Conservation (phyloP, 192 early-diverging fungal species). For the Coemansia sp. region DNA sequence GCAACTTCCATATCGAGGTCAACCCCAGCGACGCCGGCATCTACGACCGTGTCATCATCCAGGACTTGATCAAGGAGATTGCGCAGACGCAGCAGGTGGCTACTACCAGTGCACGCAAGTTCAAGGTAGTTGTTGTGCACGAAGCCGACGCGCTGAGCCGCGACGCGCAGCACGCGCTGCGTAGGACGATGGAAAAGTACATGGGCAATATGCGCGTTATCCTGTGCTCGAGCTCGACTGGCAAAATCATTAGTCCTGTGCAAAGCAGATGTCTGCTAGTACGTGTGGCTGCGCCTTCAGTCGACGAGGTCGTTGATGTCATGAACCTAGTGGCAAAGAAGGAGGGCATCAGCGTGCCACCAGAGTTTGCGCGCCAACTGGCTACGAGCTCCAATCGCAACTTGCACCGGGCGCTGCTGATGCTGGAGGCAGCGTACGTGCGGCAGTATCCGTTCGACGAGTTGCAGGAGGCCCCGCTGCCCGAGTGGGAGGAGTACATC, state of each 20-base stretch:
- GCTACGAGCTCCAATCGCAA: slow-evolving; percentile 76
- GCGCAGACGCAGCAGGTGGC: slow-evolving; percentile 96
- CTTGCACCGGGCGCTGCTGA: slow-evolving; percentile 84
- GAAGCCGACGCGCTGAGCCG: slow-evolving; percentile 87
- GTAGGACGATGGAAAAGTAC: slow-evolving; percentile 99
- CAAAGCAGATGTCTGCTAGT: slow-evolving; percentile 88
- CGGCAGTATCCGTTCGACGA: slow-evolving; percentile 62
- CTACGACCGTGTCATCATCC: slow-evolving; percentile 88
- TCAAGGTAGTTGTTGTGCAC: slow-evolving; percentile 95
- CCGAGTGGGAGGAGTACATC: slow-evolving; percentile 90
- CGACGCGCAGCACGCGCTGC: slow-evolving; percentile 92
- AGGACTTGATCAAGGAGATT: slow-evolving; percentile 94
- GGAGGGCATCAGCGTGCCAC: slow-evolving; percentile 71
- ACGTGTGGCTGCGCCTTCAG: slow-evolving; percentile 78
- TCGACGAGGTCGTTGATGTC: slow-evolving; percentile 71
- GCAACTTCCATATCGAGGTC: slow-evolving; percentile 96
- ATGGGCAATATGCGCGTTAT: slow-evolving; percentile 90
- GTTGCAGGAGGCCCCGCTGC: slow-evolving; percentile 61
- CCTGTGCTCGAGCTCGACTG: slow-evolving; percentile 85
- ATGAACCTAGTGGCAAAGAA: slow-evolving; percentile 77
- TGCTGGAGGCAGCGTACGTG: slow-evolving; percentile 81
- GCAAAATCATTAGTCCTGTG: slow-evolving; percentile 91
- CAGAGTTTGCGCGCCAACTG: slow-evolving; percentile 62
- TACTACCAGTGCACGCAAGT: slow-evolving; percentile 70
- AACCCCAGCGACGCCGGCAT: slow-evolving; percentile 97